Conservation (phyloP, 345 rosid genomes). For the Toxicodendron radicans region DNA sequence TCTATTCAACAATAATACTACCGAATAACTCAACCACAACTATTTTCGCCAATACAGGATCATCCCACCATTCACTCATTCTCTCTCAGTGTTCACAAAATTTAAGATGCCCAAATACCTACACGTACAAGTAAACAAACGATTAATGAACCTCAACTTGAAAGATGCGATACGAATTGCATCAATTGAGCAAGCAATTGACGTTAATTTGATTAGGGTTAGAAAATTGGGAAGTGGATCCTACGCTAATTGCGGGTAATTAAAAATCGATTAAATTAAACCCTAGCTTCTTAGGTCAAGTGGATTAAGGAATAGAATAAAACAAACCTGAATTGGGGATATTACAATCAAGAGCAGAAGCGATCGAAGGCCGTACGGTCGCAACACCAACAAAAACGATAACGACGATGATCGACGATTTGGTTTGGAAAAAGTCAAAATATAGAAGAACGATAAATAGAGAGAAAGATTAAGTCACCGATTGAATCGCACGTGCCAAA, state of each 20-base stretch:
- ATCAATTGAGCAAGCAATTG: background rate
- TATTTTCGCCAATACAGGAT: background rate
- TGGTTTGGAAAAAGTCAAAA: constrained; percentile 2
- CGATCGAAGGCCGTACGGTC: constrained; percentile 4
- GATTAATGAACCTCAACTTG: background rate
- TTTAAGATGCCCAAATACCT: constrained; percentile 14
- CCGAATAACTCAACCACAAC: constrained; percentile 5
- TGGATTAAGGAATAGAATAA: background rate
- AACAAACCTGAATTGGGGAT: constrained; percentile 15
- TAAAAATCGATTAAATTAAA: constrained; percentile 9
- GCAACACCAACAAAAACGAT: background rate
- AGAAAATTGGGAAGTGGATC: constrained; percentile 9
- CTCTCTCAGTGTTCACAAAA: constrained; percentile 2
- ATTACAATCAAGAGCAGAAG: constrained; percentile 1
- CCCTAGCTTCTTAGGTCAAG: constrained; percentile 15
- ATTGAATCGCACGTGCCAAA: constrained; percentile 15
- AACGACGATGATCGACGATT: constrained; percentile 17
- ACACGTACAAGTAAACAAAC: background rate
- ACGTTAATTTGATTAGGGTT: constrained; percentile 2
- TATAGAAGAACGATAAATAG: background rate
- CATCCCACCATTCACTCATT: constrained; percentile 15
- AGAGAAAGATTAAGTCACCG: constrained; percentile 15
- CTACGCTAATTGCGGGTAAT: background rate
- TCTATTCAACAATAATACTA: background rate
- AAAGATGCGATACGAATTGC: background rate